Conservation (phyloP, 1,284 basidiomycete species). For the Farysia itapuensis region DNA sequence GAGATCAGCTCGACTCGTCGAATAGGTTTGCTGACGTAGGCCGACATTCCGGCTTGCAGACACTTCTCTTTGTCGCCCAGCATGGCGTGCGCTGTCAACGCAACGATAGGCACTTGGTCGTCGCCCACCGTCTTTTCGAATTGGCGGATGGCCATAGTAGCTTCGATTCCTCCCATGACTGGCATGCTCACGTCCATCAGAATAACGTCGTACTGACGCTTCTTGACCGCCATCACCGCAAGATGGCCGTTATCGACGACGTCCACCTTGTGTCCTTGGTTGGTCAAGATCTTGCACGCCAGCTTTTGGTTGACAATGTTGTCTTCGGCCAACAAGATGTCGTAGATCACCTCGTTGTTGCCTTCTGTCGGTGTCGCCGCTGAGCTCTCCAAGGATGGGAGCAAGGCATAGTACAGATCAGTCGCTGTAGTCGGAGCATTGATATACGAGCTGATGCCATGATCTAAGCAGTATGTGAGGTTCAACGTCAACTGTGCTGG, state of each 20-base stretch:
- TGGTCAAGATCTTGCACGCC: conserved; percentile 94
- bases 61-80: conserved; percentile 59
- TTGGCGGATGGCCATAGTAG: conserved; percentile 69
- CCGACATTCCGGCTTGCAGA: conserved; percentile 54
- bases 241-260: conserved; percentile 96
- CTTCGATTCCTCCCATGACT: conserved; percentile 64
- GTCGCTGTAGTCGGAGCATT: conserved; percentile 86
- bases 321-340: conserved; percentile 95
- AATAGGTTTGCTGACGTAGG: conserved; percentile 55
- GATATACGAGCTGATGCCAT: conserved; percentile 84
- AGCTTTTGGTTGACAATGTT: conserved; percentile 97
- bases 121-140: conserved; percentile 78
- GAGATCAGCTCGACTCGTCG: conserved; percentile 52
- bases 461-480: conserved; percentile 72
- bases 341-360: conserved; percentile 79
- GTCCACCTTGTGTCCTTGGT: conserved; percentile 92
- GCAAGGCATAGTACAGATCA: conserved; percentile 86
- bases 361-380: conserved; percentile 77
- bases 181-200: conserved; percentile 88
- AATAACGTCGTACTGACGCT: conserved; percentile 68
- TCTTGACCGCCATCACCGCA: conserved; percentile 85
- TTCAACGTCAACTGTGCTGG: conserved; percentile 58
- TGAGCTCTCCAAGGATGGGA: conserved; percentile 91
- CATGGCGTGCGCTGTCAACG: conserved; percentile 82
- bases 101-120: conserved; percentile 85